phyloP scores from a whole-genome alignment of 129 eudicot species.

The Chrysanthemum seticuspe region DNA sequence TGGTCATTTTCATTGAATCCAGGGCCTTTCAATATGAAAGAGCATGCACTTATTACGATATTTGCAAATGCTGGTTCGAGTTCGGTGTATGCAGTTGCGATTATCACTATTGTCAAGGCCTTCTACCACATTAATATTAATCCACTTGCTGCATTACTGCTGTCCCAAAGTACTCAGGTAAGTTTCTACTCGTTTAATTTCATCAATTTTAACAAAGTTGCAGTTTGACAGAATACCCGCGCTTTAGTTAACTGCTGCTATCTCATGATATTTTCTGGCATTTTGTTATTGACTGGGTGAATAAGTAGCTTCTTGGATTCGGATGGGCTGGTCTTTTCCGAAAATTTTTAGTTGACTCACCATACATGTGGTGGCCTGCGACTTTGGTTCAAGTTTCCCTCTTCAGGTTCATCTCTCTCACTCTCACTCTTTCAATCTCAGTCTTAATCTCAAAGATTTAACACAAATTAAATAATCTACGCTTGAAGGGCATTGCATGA shows the following conservation, averaged over 20 bases:
- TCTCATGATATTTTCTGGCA: slow-evolving; percentile 1
- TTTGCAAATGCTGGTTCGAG: slow-evolving; percentile 72
- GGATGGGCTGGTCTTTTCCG: slow-evolving; percentile 96
- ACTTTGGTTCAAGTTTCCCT: slow-evolving; percentile 91
- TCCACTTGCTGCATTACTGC: slow-evolving; percentile 62
- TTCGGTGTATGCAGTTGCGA: slow-evolving; percentile 54
- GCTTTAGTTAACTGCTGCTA: neutral
- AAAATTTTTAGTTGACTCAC: slow-evolving; percentile 75
- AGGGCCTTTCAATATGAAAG: slow-evolving; percentile 84
- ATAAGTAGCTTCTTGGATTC: slow-evolving; percentile 70
- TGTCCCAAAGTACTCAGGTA: slow-evolving; percentile 75
- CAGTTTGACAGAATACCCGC: neutral
- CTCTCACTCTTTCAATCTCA: neutral
- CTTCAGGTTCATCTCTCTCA: slow-evolving; percentile 51
- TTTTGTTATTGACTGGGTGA: neutral
- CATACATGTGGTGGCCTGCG: slow-evolving; percentile 97
- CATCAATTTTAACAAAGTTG: neutral
- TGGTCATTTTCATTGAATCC: slow-evolving; percentile 83
- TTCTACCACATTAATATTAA: slow-evolving; percentile 60
- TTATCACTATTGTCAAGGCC: slow-evolving; percentile 68
- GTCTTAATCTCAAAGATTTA: neutral
- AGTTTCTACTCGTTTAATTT: neutral
- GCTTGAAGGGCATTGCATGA: slow-evolving; percentile 71
- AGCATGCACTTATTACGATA: slow-evolving; percentile 80
- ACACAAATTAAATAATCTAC: neutral